Conservation (phyloP, 495 filamentous ascomycete species). For the Aspergillus diversus region DNA sequence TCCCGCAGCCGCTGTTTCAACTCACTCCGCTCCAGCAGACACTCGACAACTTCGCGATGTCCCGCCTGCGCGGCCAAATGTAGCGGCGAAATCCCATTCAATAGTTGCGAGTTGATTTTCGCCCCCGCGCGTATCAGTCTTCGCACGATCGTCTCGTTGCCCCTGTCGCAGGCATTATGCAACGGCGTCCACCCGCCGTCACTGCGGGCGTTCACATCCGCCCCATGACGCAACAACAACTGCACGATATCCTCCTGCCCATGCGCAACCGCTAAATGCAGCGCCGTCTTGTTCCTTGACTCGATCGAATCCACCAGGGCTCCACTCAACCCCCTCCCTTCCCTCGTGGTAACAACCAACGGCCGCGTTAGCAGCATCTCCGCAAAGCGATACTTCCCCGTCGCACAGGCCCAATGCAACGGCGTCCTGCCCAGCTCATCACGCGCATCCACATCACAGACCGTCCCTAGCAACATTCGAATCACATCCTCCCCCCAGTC, state of each 20-base stretch:
- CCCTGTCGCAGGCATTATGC: constrained; percentile 65
- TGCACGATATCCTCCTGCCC: constrained; percentile 57
- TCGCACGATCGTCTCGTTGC: constrained; percentile 50
- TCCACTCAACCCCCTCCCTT: constrained; percentile 23
- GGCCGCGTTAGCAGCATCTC: constrained; percentile 54
- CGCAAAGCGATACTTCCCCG: constrained; percentile 59
- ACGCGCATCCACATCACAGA: constrained; percentile 47
- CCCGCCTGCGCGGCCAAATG: constrained; percentile 66
- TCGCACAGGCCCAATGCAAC: constrained; percentile 66
- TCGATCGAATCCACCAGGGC: constrained; percentile 58
- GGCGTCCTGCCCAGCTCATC: constrained; percentile 59
- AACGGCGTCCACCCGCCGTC: constrained; percentile 67
- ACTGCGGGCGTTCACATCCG: constrained; percentile 58
- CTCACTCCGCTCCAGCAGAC: constrained; percentile 51
- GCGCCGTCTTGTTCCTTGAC: constrained; percentile 59
- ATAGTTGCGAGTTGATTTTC: constrained; percentile 56
- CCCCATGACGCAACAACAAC: constrained; percentile 55
- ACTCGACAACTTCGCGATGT: constrained; percentile 58
- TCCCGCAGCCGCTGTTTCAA: constrained; percentile 55
- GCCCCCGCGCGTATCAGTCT: constrained; percentile 55
- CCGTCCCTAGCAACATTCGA: constrained; percentile 44
- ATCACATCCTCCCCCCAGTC: constrained; percentile 58
- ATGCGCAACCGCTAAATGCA: constrained; percentile 63
- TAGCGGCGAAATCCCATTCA: constrained; percentile 65
- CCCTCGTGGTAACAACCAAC: constrained; percentile 19